Evolutionary conservation across 1,284 basidiomycete species (phyloP).

Genomic region (Rhodotorula glutinis): DNA sequence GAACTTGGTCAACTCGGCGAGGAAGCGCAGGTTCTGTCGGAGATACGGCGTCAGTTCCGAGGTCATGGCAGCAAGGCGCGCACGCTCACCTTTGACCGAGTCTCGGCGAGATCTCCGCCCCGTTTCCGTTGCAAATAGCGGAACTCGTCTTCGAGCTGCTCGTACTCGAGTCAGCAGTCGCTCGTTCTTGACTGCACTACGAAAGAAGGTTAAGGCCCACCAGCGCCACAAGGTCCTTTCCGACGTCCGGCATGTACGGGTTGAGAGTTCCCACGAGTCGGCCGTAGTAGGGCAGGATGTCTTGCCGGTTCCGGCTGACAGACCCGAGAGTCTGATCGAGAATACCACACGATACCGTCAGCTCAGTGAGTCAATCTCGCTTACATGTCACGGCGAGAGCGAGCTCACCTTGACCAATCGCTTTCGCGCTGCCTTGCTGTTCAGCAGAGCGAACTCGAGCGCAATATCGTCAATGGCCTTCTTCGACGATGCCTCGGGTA

Average conservation of each 20-base stretch:
- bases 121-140: conserved; percentile 93
- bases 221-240: conserved; percentile 70
- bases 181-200: too few relatives aligned
- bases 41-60: background rate
- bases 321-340: conserved; percentile 70
- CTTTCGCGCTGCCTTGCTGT: conserved; percentile 91
- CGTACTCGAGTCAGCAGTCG: background rate
- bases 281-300: conserved; percentile 90
- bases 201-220: conserved; percentile 53
- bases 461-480: conserved; percentile 88
- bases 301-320: conserved; percentile 81
- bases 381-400: background rate
- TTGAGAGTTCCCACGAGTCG: conserved; percentile 82
- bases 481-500: conserved; percentile 91
- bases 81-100: conserved; percentile 70
- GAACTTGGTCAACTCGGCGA: conserved; percentile 94
- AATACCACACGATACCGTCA: background rate
- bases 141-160: conserved; percentile 91
- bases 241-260: conserved; percentile 91
- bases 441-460: conserved; percentile 92
- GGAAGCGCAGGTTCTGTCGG: conserved; percentile 77
- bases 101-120: conserved; percentile 80
- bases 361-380: background rate
- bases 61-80: background rate
- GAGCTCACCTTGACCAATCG: conserved; percentile 71